Base-by-base conservation (phyloP, 2,329 filamentous ascomycete species). In the Berkeleyomyces rouxiae region DNA sequence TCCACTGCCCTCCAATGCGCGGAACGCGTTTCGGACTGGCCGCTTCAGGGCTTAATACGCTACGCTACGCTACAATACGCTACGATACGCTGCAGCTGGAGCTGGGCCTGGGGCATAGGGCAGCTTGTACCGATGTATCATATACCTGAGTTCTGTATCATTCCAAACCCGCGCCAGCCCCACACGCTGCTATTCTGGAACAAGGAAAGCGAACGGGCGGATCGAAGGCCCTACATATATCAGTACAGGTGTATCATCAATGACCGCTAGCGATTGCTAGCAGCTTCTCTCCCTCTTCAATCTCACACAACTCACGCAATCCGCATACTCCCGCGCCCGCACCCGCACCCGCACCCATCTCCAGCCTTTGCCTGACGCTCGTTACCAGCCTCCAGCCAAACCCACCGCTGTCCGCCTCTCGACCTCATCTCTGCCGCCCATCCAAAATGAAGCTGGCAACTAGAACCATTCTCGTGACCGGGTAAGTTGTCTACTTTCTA, bases 391-490 rank as follows among this genome's bases (percentile, higher is more conserved):
- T 23, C 23, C 23, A 23, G 23, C 23, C 23, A 23, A 23, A 23
- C 23, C 23, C 23, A 23, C 23, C 23, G 23, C 23, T 23, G 23
- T 23, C 23, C 23, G 23, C 23, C 23, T 23, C 23, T 23, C 23
- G 23, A 23, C 23, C 23, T 23, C 23, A 55, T 37, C 31, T 53
- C n/a, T 36, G 36, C 10, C 5, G n/a, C 13, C 36, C 51, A 64
- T 61, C 47, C 61, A 63, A 64, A 64, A 65, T 66, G 68, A 77
- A 67, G 67, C 95, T 95, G 89, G 76, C 86, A 73, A 81, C 88
- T 68, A 89, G 90, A 78, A 93, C 90, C 66, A 89, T 96, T 72
- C 82, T 96, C 71, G 84, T 96, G 72, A 91, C 91, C 70, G 91
- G 91, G 91, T 96, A 84, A 78, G 84, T 69, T 69, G 65, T 63